phyloP scores from a whole-genome alignment of 1,284 basidiomycete species.

The Phellopilus nigrolimitatus region DNA sequence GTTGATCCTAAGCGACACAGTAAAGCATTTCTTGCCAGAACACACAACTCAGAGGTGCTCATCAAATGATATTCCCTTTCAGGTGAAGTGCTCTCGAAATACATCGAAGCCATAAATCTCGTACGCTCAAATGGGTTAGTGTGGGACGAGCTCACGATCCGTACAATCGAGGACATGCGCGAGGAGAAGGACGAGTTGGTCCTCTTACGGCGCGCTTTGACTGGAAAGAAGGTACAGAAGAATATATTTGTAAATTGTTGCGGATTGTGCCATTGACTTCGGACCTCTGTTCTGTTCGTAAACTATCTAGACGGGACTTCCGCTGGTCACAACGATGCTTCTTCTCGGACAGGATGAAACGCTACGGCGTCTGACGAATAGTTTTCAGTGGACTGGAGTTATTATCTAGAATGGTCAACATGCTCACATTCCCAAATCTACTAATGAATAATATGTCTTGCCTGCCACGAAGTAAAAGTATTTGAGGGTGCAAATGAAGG shows the following conservation, averaged over 20 bases:
- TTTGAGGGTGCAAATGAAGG: no score
- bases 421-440: not conserved
- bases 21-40: not conserved
- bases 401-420: not conserved
- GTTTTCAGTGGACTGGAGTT: not conserved
- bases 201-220: conserved; percentile 12
- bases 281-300: not conserved
- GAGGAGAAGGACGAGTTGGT: conserved; percentile 14
- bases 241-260: not conserved
- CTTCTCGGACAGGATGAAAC: conserved; percentile 16
- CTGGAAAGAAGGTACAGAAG: conserved; percentile 10
- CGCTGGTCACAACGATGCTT: conserved; percentile 12
- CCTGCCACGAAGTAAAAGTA: no score
- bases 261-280: not conserved
- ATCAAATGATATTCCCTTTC: not conserved
- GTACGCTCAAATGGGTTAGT: not conserved
- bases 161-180: conserved; percentile 5
- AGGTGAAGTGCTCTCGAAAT: conserved; percentile 11
- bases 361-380: conserved; percentile 5
- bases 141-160: conserved; percentile 14
- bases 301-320: conserved; percentile 9
- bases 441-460: no score
- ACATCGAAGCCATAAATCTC: conserved; percentile 6
- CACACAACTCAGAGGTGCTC: not conserved
- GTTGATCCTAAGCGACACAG: conserved; percentile 8